Evolutionary conservation across 2,329 filamentous ascomycete genomes (phyloP).

Genomic region (Colletotrichum simmondsii): DNA sequence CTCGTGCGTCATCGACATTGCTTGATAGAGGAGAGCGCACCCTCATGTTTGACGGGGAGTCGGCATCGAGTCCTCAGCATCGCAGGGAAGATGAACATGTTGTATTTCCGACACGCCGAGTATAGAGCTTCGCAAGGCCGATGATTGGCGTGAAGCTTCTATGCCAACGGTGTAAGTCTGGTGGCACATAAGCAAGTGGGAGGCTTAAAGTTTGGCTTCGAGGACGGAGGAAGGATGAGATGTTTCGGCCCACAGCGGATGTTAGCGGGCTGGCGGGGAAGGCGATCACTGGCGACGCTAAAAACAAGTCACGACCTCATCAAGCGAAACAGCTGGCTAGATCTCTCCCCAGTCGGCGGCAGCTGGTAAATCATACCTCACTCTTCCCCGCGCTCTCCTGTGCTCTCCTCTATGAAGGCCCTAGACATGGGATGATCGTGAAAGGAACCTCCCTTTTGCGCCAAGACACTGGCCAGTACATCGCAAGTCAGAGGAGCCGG

Average conservation of each 20-base stretch:
- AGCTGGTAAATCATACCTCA: background rate
- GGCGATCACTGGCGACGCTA: background rate
- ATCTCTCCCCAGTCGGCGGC: background rate
- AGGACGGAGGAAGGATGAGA: no score
- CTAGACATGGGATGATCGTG: background rate
- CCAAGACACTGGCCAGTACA: background rate
- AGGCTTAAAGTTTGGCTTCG: background rate
- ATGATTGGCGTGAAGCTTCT: background rate
- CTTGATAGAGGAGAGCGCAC: background rate
- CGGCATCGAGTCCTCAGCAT: background rate
- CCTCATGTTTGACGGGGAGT: background rate
- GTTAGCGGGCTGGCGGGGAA: slow-evolving; percentile 9
- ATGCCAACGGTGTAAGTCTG: background rate
- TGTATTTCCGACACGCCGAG: background rate
- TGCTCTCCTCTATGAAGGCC: background rate
- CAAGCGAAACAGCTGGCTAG: background rate
- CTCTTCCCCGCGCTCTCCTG: background rate
- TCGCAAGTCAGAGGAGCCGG: background rate
- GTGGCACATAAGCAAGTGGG: background rate
- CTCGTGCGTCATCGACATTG: slow-evolving; percentile 1
- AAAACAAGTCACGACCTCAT: background rate
- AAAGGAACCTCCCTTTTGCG: background rate
- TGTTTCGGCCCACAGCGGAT: background rate
- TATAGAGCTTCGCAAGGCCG: background rate
- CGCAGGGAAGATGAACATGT: background rate